phyloP scores from a whole-genome alignment of 1,284 basidiomycete species.

The Naganishia sp. region DNA sequence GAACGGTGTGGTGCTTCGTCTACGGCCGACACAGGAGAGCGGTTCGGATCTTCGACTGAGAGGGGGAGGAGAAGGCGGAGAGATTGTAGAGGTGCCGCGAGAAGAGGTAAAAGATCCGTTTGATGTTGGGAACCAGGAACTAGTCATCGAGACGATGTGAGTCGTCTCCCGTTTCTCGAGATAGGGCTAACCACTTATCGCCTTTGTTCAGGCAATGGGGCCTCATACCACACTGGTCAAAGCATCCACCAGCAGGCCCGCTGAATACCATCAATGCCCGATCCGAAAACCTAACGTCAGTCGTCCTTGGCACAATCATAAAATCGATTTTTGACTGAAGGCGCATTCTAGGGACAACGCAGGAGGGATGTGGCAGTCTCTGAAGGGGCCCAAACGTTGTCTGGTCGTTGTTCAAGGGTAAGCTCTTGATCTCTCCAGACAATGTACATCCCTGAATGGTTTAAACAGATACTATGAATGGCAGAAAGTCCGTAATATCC shows the following conservation, averaged over 20 bases:
- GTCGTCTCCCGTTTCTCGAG: slow-evolving; percentile 19
- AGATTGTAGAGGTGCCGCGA: background rate
- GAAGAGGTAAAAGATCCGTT: background rate
- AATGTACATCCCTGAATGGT: slow-evolving; percentile 16
- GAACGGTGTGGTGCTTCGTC: slow-evolving; percentile 44
- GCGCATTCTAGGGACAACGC: slow-evolving; percentile 44
- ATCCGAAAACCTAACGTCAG: slow-evolving; percentile 74
- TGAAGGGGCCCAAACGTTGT: slow-evolving; percentile 77
- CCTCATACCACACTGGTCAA: slow-evolving; percentile 79
- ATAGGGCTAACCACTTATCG: background rate
- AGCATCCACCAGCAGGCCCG: slow-evolving; percentile 64
- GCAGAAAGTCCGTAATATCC: slow-evolving; percentile 57
- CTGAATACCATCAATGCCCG: slow-evolving; percentile 88
- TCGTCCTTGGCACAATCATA: slow-evolving; percentile 43
- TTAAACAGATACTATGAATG: slow-evolving; percentile 83
- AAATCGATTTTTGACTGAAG: background rate
- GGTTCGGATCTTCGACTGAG: slow-evolving; percentile 19
- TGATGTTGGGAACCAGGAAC: slow-evolving; percentile 58
- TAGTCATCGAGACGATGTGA: slow-evolving; percentile 51
- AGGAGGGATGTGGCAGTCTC: slow-evolving; percentile 74
- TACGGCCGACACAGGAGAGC: background rate
- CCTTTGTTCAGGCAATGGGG: slow-evolving; percentile 76
- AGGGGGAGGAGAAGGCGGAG: slow-evolving; percentile 28
- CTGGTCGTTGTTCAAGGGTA: slow-evolving; percentile 77
- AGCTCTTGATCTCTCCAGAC: slow-evolving; percentile 37